These are phyloP conservation scores for Fusarium sacchari DNA, from an alignment of 2,329 filamentous ascomycete genomes.

Conservation along the genomic window DNA sequence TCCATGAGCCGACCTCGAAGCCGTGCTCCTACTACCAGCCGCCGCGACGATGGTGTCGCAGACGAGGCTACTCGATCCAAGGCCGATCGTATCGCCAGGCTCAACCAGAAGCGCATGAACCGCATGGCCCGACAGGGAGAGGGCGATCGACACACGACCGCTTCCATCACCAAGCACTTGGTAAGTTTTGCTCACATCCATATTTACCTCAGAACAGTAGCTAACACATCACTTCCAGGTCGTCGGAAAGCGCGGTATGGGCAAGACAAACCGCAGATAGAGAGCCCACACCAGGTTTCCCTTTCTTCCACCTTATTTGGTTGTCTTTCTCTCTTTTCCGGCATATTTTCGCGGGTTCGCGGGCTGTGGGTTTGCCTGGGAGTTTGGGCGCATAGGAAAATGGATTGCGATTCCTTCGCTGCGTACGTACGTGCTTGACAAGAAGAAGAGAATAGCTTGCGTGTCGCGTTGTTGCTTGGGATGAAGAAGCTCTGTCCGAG, in stretches of 20 bases:
- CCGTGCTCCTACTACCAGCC: conserved; percentile 69
- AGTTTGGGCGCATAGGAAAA: conserved; percentile 46
- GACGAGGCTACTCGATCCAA: conserved; percentile 74
- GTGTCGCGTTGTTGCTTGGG: conserved; percentile 32
- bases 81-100: conserved; percentile 86
- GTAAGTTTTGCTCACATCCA: conserved; percentile 62
- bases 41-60: conserved; percentile 80
- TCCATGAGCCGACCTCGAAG: conserved; percentile 81
- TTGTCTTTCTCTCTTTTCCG: conserved; percentile 39
- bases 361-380: conserved; percentile 43
- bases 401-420: conserved; percentile 33
- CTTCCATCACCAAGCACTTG: conserved; percentile 88
- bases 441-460: conserved; percentile 11
- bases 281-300: conserved; percentile 7
- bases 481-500: conserved; percentile 30
- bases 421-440: conserved; percentile 24
- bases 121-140: conserved; percentile 97
- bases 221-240: conserved; percentile 61
- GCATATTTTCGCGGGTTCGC: conserved; percentile 35
- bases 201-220: not conserved
- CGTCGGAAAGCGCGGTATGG: conserved; percentile 91
- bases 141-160: conserved; percentile 88
- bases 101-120: conserved; percentile 98
- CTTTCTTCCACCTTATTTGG: conserved; percentile 32
- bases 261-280: conserved; percentile 83